Evolutionary conservation across 352 stramenopile genomes (phyloP).

Genomic region (Globisporangium alternatum): DNA sequence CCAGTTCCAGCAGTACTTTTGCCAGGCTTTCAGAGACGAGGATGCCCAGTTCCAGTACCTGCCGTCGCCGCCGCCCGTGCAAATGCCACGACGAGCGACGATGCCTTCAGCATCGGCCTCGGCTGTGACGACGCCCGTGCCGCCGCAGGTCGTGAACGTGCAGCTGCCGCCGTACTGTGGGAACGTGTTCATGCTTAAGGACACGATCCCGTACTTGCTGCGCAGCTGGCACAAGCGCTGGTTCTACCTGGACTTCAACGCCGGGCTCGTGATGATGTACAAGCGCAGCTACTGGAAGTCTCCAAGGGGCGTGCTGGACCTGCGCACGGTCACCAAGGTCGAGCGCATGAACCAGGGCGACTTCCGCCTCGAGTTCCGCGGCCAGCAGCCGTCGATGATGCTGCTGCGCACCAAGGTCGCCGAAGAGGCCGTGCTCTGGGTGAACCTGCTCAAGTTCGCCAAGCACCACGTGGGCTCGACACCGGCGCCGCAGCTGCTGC

Average conservation of each 20-base stretch:
- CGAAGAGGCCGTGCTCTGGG: conserved; percentile 65
- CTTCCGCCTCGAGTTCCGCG: conserved; percentile 64
- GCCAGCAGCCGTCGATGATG: conserved; percentile 41
- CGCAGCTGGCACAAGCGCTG: conserved; percentile 80
- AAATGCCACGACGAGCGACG: conserved; percentile 23
- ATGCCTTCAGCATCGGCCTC: conserved; percentile 22
- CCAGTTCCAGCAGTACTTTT: conserved; percentile 55
- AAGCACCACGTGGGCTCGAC: conserved; percentile 39
- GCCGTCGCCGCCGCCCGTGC: conserved; percentile 20
- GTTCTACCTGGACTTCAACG: conserved; percentile 79
- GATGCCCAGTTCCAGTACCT: conserved; percentile 26
- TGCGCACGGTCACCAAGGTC: conserved; percentile 55
- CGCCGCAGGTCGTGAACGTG: conserved; percentile 27
- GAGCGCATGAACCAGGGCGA: conserved; percentile 70
- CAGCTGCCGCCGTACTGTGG: conserved; percentile 70
- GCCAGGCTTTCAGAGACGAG: conserved; percentile 51
- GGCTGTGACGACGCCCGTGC: conserved; percentile 18
- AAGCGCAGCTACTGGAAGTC: conserved; percentile 86
- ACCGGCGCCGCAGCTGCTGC: conserved; percentile 19
- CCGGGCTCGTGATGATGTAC: conserved; percentile 71
- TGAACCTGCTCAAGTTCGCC: conserved; percentile 69
- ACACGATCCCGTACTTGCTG: conserved; percentile 72
- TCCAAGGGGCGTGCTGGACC: conserved; percentile 63
- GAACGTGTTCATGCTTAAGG: conserved; percentile 74
- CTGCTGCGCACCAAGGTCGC: conserved; percentile 56